These are phyloP conservation scores for Podaxis sp. DNA, from an alignment of 768 basidiomycete species.

Conservation along the genomic window DNA sequence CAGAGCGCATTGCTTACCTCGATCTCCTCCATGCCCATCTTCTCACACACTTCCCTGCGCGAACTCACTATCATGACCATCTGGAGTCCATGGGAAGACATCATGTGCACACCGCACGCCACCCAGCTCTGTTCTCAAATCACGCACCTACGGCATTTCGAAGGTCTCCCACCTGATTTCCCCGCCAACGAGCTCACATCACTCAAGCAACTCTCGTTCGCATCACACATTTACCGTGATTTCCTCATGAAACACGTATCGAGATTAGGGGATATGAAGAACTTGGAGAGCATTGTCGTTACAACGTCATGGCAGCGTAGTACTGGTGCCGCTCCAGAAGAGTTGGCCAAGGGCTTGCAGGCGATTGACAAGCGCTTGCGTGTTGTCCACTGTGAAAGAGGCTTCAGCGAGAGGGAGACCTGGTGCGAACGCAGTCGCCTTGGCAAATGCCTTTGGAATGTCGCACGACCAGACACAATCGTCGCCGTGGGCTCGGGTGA, in stretches of 20 bases:
- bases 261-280: constrained; percentile 8
- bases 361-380: constrained; percentile 12
- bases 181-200: constrained; percentile 14
- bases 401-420: constrained; percentile 7
- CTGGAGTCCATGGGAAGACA: constrained; percentile 14
- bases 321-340: not conserved
- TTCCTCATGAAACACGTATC: constrained; percentile 7
- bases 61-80: constrained; percentile 16
- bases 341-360: constrained; percentile 10
- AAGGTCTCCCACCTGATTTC: constrained; percentile 13
- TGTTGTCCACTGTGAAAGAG: constrained; percentile 10
- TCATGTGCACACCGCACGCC: constrained; percentile 8
- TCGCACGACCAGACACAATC: constrained; percentile 12
- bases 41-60: constrained; percentile 9
- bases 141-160: constrained; percentile 13
- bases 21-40: constrained; percentile 10
- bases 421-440: constrained; percentile 10
- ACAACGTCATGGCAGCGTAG: constrained; percentile 11
- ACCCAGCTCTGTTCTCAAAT: constrained; percentile 12
- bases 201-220: constrained; percentile 13
- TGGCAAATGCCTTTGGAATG: constrained; percentile 10
- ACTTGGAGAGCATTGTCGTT: constrained; percentile 5
- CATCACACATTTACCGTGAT: constrained; percentile 16
- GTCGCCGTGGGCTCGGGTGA: not conserved
- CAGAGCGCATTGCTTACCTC: constrained; percentile 3